Percentiles rank a stretch among this genome's conserved stretches.
phyloP scores from a whole-genome alignment of 1,284 basidiomycete species.

The Psilocybe mexicana region DNA sequence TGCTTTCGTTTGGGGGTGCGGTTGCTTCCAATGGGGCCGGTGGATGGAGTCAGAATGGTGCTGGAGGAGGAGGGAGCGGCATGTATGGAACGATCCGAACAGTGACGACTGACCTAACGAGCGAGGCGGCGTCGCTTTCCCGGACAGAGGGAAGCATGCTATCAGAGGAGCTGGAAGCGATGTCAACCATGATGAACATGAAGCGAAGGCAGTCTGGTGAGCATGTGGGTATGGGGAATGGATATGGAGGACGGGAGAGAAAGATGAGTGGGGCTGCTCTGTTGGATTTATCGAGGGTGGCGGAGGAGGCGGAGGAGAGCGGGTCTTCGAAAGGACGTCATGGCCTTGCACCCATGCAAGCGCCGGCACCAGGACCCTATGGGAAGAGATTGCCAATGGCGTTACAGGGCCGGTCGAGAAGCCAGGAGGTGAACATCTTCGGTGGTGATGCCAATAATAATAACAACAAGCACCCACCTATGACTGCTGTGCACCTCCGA shows the following conservation, averaged over 20 bases:
- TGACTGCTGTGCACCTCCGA: constrained; percentile 53
- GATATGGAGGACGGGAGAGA: constrained; percentile 40
- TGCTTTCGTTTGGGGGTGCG: constrained; percentile 1
- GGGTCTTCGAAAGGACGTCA: constrained; percentile 41
- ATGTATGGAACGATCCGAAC: constrained; percentile 80
- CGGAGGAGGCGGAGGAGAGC: constrained; percentile 71
- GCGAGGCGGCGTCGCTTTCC: constrained; percentile 62
- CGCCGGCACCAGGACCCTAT: not conserved
- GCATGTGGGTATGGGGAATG: constrained; percentile 9
- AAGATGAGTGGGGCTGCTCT: constrained; percentile 59
- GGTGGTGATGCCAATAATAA: constrained; percentile 17
- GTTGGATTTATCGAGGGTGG: constrained; percentile 64
- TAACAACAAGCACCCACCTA: constrained; percentile 23
- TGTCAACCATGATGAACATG: constrained; percentile 5
- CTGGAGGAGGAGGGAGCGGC: constrained; percentile 41
- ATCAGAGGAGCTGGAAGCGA: constrained; percentile 15
- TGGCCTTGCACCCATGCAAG: constrained; percentile 11
- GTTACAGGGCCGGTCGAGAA: constrained; percentile 2
- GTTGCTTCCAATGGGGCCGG: constrained; percentile 6
- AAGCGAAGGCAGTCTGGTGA: constrained; percentile 9
- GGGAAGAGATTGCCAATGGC: constrained; percentile 7
- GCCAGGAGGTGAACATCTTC: constrained; percentile 18
- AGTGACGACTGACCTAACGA: constrained; percentile 74
- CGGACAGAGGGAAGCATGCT: constrained; percentile 51
- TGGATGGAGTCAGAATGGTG: constrained; percentile 16